Evolutionary conservation across 768 basidiomycete species (phyloP), one percentile per base, ranked within the genome.

Genomic region (Suillus cothurnatus): DNA sequence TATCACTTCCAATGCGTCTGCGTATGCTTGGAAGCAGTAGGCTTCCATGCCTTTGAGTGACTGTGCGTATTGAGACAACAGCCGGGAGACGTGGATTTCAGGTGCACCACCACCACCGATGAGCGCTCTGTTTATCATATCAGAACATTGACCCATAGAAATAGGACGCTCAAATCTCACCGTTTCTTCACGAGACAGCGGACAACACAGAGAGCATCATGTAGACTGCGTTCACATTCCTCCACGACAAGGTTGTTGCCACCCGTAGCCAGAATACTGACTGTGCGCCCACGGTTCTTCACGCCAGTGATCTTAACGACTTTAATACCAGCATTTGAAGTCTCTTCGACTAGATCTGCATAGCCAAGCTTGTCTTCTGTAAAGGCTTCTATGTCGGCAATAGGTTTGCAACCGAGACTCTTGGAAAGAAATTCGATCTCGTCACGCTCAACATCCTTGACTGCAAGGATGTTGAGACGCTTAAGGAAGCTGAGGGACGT

Each of bases 201-300:
- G 6, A 99, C 95, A 36, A 99, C 97, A 75, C 97, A 99, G n/a
- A 99, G 86, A 0, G 97, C 97, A 75, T 99, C 97, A 78, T 99
- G 97, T 70, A 99, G 80, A 85, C 94, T 95, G 63, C 97, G 89
- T 81, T 98, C 97, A 71, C 91, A 93, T 78, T 99, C 97, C 76
- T 99, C 97, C 59, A 99, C 87, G 0, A 99, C 95, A 55, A 99
- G 84, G 65, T 85, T 85, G 81, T 98, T 99, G 72, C 85, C 86
- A 64, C 97, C 97, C 81, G 94, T 98, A 45, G 94, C 97, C 61
- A 99, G 88, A 69, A 99, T 92, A 73, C 92, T 93, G 67, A 99
- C 94, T 0, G 97, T 99, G 76, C 93, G 89, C 14, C 97, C 97
- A 49, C 89, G 86, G 80, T 97, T 94, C 84, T 91, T 97, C 67